These are phyloP conservation scores for Begonia masoniana DNA, from an alignment of 306 rosid genomes.

Conservation along the genomic window DNA sequence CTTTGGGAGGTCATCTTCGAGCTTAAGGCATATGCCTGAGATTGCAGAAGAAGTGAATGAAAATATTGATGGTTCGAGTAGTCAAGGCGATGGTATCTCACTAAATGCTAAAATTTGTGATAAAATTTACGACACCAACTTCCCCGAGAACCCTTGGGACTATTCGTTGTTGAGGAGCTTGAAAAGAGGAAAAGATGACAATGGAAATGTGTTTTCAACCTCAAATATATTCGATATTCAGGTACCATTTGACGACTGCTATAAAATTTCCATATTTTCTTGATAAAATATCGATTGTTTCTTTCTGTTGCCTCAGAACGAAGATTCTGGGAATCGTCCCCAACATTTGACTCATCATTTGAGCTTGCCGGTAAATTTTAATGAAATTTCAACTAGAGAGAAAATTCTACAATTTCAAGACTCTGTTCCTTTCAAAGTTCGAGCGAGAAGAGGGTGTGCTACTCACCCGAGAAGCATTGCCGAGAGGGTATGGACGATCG, in stretches of 20 bases:
- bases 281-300: background rate
- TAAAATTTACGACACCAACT: constrained; percentile 20
- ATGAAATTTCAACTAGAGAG: constrained; percentile 30
- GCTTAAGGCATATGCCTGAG: constrained; percentile 33
- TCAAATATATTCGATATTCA: constrained; percentile 41
- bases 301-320: constrained; percentile 18
- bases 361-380: constrained; percentile 47
- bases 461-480: constrained; percentile 97
- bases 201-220: constrained; percentile 37
- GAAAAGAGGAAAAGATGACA: constrained; percentile 37
- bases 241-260: constrained; percentile 17
- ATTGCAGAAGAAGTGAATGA: constrained; percentile 41
- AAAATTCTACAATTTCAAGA: constrained; percentile 46
- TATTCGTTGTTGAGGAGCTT: constrained; percentile 24
- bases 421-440: constrained; percentile 55
- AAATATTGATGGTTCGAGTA: constrained; percentile 11
- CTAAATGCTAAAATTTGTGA: constrained; percentile 10
- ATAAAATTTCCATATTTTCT: background rate
- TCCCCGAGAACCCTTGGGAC: constrained; percentile 43
- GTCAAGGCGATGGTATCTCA: constrained; percentile 4
- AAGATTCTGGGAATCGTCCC: constrained; percentile 23
- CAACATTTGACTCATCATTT: constrained; percentile 48
- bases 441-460: constrained; percentile 91
- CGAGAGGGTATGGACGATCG: constrained; percentile 36
- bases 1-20: constrained; percentile 31